Base-by-base conservation (phyloP, 805 yeast genomes). In the Ogataea sp. region DNA sequence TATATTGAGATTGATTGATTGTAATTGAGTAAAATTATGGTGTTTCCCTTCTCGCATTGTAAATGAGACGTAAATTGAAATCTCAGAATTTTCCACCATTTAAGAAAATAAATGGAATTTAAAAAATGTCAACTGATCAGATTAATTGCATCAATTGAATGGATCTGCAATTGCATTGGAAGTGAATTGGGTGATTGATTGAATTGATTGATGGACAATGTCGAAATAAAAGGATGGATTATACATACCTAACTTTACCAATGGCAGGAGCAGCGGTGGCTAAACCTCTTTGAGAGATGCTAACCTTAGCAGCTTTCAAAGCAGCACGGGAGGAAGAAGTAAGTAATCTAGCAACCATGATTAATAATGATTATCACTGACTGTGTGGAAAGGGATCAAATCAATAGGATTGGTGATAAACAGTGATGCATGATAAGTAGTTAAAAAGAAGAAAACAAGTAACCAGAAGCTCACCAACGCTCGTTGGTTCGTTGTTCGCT, bases 231-330 rank as follows among this genome's bases (percentile, higher is more conserved):
- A 41, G n/a, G n/a, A n/a, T n/a, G n/a, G n/a, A n/a, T 39, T 8
- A 23, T 7, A 81, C 89, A 66, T 79, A 82, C 89, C 85, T 85
- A 61, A 87, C 87, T 67, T 83, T 82, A 78, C 96, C 96, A 60
- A 68, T 67, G 43, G 71, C 63, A 59, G 83, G 76, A 53, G 87
- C 80, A 61, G 86, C 83, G 58, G 87, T 73, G 53, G 89, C 88
- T 67, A 80, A 70, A 66, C 79, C 76, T 70, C 86, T 81, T 72
- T 68, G 70, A 69, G 82, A 78, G 65, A 69, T 58, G 73, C 81
- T 80, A 65, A 88, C 86, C 75, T 79, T 83, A 59, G 88, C 94
- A 57, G 90, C 89, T 68, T 80, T 78, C 70, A 83, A 78, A 60
- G 95, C 95, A 63, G 83, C 75, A 71, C 88, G 87, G 56, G 95